phyloP scores from a whole-genome alignment of 371 early-diverging fungal species.

The Blyttiomyces sp. region DNA sequence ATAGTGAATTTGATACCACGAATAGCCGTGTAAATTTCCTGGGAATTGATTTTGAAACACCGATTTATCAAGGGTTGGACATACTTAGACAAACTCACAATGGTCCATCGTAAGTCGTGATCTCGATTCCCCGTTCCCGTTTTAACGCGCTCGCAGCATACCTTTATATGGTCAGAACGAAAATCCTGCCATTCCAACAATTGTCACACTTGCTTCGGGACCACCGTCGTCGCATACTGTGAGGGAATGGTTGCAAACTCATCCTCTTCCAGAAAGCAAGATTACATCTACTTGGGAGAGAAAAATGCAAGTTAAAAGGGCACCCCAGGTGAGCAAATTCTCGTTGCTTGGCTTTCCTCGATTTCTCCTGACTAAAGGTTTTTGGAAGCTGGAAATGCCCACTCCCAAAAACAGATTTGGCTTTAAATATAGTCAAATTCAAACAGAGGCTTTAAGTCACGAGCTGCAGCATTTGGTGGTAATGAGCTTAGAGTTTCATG shows the following conservation, averaged over 20 bases:
- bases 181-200: too few species aligned
- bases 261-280: neutral
- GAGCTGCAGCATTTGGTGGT: conserved; percentile 44
- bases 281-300: neutral
- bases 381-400: conserved; percentile 61
- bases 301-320: neutral
- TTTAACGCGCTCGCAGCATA: too few species aligned
- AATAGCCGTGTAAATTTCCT: conserved; percentile 1
- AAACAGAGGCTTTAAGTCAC: conserved; percentile 23
- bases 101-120: too few species aligned
- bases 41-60: too few species aligned
- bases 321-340: neutral
- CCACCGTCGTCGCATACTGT: neutral
- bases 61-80: too few species aligned
- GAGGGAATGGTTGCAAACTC: neutral
- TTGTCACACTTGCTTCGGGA: neutral
- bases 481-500: conserved; percentile 38
- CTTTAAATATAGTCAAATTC: conserved; percentile 56
- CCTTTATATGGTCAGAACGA: too few species aligned
- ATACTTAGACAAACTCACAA: too few species aligned
- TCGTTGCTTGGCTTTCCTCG: too few species aligned
- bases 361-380: too few species aligned
- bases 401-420: conserved; percentile 56
- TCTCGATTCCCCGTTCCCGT: too few species aligned
- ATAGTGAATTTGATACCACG: neutral